Conservation (phyloP, 495 filamentous ascomycete genomes). For the Penicillium salamii region DNA sequence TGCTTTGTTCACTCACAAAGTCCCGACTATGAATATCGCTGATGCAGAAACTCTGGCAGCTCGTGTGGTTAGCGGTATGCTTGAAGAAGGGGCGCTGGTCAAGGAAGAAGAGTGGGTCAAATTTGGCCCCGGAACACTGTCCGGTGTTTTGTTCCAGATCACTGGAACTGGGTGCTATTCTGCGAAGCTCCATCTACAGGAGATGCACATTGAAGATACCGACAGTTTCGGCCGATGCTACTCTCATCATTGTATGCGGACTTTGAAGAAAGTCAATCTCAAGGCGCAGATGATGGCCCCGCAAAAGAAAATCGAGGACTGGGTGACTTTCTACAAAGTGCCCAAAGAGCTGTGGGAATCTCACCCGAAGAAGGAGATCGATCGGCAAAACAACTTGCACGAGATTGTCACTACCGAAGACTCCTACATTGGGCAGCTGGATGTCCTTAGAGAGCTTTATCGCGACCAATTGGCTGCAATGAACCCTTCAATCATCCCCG, state of each 20-base stretch:
- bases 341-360: slow-evolving; percentile 69
- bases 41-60: slow-evolving; percentile 87
- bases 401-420: slow-evolving; percentile 96
- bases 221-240: slow-evolving; percentile 76
- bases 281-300: slow-evolving; percentile 66
- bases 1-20: slow-evolving; percentile 89
- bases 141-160: slow-evolving; percentile 88
- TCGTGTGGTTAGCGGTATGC: slow-evolving; percentile 78
- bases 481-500: slow-evolving; percentile 77
- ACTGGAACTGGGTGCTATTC: slow-evolving; percentile 93
- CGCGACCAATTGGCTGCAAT: slow-evolving; percentile 72
- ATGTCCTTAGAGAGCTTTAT: slow-evolving; percentile 81
- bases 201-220: slow-evolving; percentile 72
- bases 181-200: slow-evolving; percentile 70
- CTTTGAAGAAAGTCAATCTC: slow-evolving; percentile 89
- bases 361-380: slow-evolving; percentile 79
- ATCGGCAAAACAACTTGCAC: slow-evolving; percentile 91
- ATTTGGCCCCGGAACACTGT: slow-evolving; percentile 70
- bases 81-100: slow-evolving; percentile 70
- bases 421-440: slow-evolving; percentile 80
- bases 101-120: slow-evolving; percentile 98
- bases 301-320: slow-evolving; percentile 71
- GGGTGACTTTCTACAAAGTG: slow-evolving; percentile 87
- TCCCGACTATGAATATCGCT: slow-evolving; percentile 97
- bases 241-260: slow-evolving; percentile 89